These are phyloP conservation scores for Pezicula neosporulosa DNA, from an alignment of 2,329 filamentous ascomycete species.

Conservation along the genomic window DNA sequence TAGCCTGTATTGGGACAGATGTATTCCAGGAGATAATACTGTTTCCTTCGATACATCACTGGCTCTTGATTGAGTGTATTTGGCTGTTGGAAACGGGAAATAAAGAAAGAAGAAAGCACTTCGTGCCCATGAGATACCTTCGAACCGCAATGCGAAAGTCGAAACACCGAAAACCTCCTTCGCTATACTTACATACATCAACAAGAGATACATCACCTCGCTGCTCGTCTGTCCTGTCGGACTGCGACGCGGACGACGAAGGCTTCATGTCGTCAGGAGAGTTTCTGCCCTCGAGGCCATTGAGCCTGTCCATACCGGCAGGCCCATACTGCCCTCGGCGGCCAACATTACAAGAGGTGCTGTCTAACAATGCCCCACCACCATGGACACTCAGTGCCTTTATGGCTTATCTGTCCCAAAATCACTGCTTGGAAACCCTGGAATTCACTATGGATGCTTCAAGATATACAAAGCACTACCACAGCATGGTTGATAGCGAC, in stretches of 20 bases:
- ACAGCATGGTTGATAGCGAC: conserved; percentile 35
- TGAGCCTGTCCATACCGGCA: conserved; percentile 39
- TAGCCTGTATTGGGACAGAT: conserved; percentile 16
- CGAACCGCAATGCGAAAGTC: conserved; percentile 31
- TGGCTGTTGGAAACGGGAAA: conserved; percentile 8
- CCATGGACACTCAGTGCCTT: conserved; percentile 92
- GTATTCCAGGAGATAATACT: conserved; percentile 19
- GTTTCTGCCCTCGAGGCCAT: conserved; percentile 37
- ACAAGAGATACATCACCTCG: conserved; percentile 26
- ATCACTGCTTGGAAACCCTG: conserved; percentile 93
- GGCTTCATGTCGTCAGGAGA: conserved; percentile 45
- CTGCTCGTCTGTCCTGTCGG: conserved; percentile 28
- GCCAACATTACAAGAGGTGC: conserved; percentile 81
- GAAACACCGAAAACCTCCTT: conserved; percentile 28
- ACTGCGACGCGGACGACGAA: conserved; percentile 45
- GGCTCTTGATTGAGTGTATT: conserved; percentile 9
- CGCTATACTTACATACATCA: conserved; percentile 22
- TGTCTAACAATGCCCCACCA: conserved; percentile 78
- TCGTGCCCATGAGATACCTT: conserved; percentile 42
- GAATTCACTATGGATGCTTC: conserved; percentile 96
- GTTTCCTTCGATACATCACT: conserved; percentile 3
- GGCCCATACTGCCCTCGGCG: conserved; percentile 53
- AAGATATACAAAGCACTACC: conserved; percentile 61
- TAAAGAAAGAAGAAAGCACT: conserved; percentile 44
- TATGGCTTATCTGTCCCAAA: conserved; percentile 94